These are phyloP conservation scores for Tulasnella sp. DNA, from an alignment of 768 basidiomycete genomes.

Conservation along the genomic window DNA sequence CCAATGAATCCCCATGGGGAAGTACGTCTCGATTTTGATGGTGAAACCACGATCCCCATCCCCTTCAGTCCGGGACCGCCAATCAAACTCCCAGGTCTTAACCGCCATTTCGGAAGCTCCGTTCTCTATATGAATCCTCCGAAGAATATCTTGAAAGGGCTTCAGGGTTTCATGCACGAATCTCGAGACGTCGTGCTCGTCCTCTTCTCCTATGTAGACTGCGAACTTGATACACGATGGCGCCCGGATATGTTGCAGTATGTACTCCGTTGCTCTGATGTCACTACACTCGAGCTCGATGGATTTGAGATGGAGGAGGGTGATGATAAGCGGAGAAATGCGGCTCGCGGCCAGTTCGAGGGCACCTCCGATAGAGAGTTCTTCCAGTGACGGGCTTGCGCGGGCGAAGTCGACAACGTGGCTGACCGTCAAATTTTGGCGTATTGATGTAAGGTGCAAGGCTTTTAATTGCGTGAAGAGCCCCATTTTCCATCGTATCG, in stretches of 20 bases:
- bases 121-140: not conserved
- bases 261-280: not conserved
- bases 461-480: not conserved
- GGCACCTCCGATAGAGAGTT: not conserved
- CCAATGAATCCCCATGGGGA: not conserved
- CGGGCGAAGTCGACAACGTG: not conserved
- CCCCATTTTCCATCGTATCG: not conserved
- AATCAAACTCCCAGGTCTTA: not conserved
- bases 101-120: not conserved
- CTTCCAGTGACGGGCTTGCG: not conserved
- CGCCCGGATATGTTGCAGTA: not conserved
- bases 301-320: not conserved
- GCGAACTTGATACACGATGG: not conserved
- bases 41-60: not conserved
- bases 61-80: not conserved
- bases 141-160: not conserved
- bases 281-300: not conserved
- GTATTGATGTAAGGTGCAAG: not conserved
- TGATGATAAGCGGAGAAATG: not conserved
- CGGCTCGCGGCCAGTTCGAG: not conserved
- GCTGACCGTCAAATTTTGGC: not conserved
- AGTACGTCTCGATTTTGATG: not conserved
- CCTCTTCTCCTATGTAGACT: not conserved
- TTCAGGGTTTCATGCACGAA: not conserved
- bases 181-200: not conserved